These are phyloP conservation scores for Pharnaceum exiguum DNA, from an alignment of 148 eudicot genomes.

Conservation along the genomic window DNA sequence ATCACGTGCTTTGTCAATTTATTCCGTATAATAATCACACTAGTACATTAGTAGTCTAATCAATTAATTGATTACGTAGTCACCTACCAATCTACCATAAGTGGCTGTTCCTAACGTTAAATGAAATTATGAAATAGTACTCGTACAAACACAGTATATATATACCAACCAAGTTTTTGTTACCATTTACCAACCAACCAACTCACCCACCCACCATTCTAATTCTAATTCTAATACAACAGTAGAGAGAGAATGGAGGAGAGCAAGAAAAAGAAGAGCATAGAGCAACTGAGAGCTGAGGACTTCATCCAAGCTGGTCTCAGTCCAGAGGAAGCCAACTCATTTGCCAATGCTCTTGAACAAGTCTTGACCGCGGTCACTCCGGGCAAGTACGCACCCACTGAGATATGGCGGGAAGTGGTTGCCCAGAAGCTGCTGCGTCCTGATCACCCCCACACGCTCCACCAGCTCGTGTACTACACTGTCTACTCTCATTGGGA, in stretches of 20 bases:
- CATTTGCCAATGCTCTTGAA: slow-evolving; percentile 22
- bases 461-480: slow-evolving; percentile 74
- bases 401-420: slow-evolving; percentile 62
- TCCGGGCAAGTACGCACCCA: slow-evolving; percentile 6
- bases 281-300: slow-evolving; percentile 32
- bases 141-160: too few relatives aligned
- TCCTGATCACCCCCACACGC: slow-evolving; percentile 65
- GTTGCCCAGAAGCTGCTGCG: slow-evolving; percentile 43
- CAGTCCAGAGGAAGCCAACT: slow-evolving; percentile 34
- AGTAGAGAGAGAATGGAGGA: not conserved
- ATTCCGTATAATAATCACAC: too few relatives aligned
- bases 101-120: too few relatives aligned
- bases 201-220: too few relatives aligned
- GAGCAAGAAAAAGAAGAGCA: slow-evolving; percentile 26
- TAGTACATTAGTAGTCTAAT: too few relatives aligned
- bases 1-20: too few relatives aligned
- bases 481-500: slow-evolving; percentile 58
- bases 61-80: too few relatives aligned
- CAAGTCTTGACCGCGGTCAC: slow-evolving; percentile 9
- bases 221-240: too few relatives aligned
- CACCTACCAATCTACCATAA: too few relatives aligned
- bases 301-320: slow-evolving; percentile 45
- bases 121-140: too few relatives aligned
- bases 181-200: too few relatives aligned
- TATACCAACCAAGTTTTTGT: too few relatives aligned